phyloP scores from a whole-genome alignment of 495 filamentous ascomycete genomes.

The Paragyromitra xinjiangensis region DNA sequence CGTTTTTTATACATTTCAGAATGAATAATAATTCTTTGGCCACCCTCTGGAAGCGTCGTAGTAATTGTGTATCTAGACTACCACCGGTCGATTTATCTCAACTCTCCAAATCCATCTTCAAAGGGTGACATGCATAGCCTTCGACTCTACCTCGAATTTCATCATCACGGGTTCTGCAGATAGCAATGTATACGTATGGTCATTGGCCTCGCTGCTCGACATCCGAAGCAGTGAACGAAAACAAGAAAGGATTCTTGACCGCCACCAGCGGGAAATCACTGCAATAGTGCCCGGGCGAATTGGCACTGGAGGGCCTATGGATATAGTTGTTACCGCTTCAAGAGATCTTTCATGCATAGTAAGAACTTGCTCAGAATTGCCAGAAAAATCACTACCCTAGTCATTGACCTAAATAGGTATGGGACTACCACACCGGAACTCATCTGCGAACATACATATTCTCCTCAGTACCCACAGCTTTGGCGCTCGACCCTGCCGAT shows the following conservation, averaged over 20 bases:
- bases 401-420: slow-evolving; percentile 67
- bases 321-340: slow-evolving; percentile 55
- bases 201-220: slow-evolving; percentile 73
- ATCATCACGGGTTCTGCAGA: slow-evolving; percentile 88
- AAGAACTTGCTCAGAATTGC: background rate
- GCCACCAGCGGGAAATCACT: slow-evolving; percentile 55
- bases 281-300: slow-evolving; percentile 48
- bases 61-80: slow-evolving; percentile 65
- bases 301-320: slow-evolving; percentile 56
- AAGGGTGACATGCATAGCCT: slow-evolving; percentile 76
- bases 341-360: slow-evolving; percentile 51
- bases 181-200: slow-evolving; percentile 91
- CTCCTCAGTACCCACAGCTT: slow-evolving; percentile 72
- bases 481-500: slow-evolving; percentile 83
- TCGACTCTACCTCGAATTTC: slow-evolving; percentile 76
- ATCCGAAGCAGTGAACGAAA: slow-evolving; percentile 43
- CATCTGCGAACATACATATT: slow-evolving; percentile 82
- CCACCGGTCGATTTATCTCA: slow-evolving; percentile 84
- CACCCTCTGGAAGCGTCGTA: background rate
- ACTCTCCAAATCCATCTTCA: slow-evolving; percentile 91
- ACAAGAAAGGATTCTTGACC: slow-evolving; percentile 50
- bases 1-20: slow-evolving; percentile 48
- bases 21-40: background rate
- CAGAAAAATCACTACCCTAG: background rate
- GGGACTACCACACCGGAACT: slow-evolving; percentile 84